Percentiles rank a stretch among this genome's conserved stretches.
Evolutionary conservation across 257 asterid genomes (phyloP).

Genomic region (Solanum okadae): DNA sequence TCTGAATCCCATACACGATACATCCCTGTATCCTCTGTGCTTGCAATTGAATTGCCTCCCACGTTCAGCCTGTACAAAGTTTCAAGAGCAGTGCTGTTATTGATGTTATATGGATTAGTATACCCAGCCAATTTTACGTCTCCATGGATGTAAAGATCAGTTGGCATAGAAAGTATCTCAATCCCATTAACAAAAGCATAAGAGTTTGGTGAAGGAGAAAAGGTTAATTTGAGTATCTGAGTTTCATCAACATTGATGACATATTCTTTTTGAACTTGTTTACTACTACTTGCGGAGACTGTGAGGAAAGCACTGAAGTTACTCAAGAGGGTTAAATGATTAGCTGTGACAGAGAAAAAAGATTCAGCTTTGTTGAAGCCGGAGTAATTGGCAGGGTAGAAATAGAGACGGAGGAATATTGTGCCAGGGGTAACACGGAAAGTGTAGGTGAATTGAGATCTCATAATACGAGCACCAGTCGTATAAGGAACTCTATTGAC

Average conservation of each 20-base stretch:
- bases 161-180: too few relatives aligned
- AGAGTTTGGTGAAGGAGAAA: neutral
- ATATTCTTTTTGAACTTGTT: slow-evolving; percentile 11
- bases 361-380: neutral
- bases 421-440: slow-evolving; percentile 35
- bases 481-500: slow-evolving; percentile 18
- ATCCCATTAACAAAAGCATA: too few relatives aligned
- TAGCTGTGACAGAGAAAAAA: slow-evolving; percentile 30
- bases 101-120: neutral
- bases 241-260: slow-evolving; percentile 19
- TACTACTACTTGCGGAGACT: neutral
- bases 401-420: slow-evolving; percentile 50
- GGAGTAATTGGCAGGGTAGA: slow-evolving; percentile 27
- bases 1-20: slow-evolving; percentile 38
- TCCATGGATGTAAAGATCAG: too few relatives aligned
- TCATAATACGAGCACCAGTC: slow-evolving; percentile 27
- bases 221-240: slow-evolving; percentile 6
- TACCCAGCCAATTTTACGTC: neutral
- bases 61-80: slow-evolving; percentile 41
- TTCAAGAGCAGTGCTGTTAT: slow-evolving; percentile 24
- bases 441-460: slow-evolving; percentile 27
- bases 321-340: slow-evolving; percentile 21
- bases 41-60: slow-evolving; percentile 5
- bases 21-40: slow-evolving; percentile 37
- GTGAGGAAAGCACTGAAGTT: slow-evolving; percentile 35